A percentile compares a stretch with the other conserved stretches of the same genome.
Evolutionary conservation across 2,329 filamentous ascomycete species (phyloP).

Genomic region (Epichloe gansuensis): DNA sequence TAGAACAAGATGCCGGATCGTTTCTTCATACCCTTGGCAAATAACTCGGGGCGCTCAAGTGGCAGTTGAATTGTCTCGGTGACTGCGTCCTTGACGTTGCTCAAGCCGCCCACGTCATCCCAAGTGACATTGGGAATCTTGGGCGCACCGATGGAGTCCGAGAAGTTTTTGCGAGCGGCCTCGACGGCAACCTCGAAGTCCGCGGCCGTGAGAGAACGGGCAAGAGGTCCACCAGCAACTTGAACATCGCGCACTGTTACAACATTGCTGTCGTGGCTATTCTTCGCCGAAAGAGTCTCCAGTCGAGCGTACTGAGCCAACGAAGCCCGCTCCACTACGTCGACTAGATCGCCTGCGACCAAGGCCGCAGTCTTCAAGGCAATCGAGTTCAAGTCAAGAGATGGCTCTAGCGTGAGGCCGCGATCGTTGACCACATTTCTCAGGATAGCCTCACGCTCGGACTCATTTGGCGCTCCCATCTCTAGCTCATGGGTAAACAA

Average conservation of each 20-base stretch:
- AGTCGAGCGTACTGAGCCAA: conserved; percentile 67
- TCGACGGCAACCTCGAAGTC: conserved; percentile 94
- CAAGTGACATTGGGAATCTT: conserved; percentile 97
- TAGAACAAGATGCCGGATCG: conserved; percentile 88
- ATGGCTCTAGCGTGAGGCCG: conserved; percentile 64
- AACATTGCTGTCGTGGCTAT: conserved; percentile 22
- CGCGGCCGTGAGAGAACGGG: conserved; percentile 63
- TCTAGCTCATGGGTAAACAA: conserved; percentile 94
- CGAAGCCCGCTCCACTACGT: conserved; percentile 83
- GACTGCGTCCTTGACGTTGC: conserved; percentile 93
- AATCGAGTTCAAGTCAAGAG: conserved; percentile 73
- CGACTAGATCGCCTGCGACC: conserved; percentile 85
- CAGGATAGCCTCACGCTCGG: conserved; percentile 79
- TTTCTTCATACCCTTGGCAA: conserved; percentile 97
- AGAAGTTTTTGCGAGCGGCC: conserved; percentile 93
- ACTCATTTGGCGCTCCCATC: conserved; percentile 84
- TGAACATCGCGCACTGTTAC: conserved; percentile 74
- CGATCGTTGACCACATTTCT: conserved; percentile 64
- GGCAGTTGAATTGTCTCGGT: conserved; percentile 94
- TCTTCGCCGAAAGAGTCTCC: conserved; percentile 51
- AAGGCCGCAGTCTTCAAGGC: conserved; percentile 92
- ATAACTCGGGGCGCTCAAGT: conserved; percentile 80
- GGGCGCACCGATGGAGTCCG: conserved; percentile 89
- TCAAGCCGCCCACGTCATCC: conserved; percentile 88
- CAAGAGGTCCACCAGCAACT: conserved; percentile 70